Percentiles rank a stretch among this genome's conserved stretches.
Conservation (phyloP, 306 rosid species). For the Dalbergia cultrata region DNA sequence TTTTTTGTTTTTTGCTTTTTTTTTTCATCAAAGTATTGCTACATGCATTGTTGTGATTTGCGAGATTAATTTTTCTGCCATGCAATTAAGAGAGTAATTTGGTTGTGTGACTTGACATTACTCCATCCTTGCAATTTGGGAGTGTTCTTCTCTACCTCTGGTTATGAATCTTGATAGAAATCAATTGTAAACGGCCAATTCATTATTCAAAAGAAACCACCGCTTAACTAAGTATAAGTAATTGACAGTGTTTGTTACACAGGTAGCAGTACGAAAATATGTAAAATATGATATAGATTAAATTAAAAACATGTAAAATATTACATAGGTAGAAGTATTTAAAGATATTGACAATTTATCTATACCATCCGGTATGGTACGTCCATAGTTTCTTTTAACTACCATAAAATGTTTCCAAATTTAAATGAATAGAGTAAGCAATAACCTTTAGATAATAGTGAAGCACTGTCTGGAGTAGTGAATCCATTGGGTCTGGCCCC, state of each 20-base stretch:
- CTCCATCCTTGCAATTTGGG: background rate
- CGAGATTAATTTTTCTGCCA: background rate
- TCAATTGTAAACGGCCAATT: background rate
- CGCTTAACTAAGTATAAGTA: background rate
- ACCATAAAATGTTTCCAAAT: too few relatives aligned
- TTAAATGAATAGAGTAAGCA: too few relatives aligned
- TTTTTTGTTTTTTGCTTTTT: background rate
- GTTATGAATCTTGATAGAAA: background rate
- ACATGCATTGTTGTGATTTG: background rate
- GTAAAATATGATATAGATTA: too few relatives aligned
- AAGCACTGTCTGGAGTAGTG: background rate
- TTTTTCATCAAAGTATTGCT: background rate
- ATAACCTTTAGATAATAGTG: too few relatives aligned
- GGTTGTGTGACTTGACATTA: background rate
- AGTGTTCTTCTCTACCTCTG: background rate
- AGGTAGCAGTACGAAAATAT: too few relatives aligned
- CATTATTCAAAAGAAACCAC: background rate
- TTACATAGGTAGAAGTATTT: too few relatives aligned
- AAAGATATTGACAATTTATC: too few relatives aligned
- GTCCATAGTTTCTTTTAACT: too few relatives aligned
- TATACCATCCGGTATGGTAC: too few relatives aligned
- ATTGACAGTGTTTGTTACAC: too few relatives aligned
- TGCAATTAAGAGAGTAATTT: background rate
- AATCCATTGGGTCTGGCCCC: conserved; percentile 30
- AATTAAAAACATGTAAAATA: too few relatives aligned